Base-by-base conservation (phyloP, 805 yeast genomes). In the Candida quercuum region DNA sequence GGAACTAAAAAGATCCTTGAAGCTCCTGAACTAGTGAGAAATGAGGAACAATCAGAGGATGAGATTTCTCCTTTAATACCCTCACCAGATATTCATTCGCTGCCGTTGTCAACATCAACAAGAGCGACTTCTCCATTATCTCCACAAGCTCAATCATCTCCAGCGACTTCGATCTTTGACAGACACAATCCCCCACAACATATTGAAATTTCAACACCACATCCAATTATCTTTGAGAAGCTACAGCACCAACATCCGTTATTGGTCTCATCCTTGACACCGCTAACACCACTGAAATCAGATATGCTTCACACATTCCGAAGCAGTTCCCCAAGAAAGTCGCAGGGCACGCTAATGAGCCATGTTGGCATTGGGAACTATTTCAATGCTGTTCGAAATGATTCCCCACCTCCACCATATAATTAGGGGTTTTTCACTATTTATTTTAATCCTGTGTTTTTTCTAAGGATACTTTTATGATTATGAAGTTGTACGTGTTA, bases 271-370 rank as follows among this genome's bases (percentile, higher is more conserved):
- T 6, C 41, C 28, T 22, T 31, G 27, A 33, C 49, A 15, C 43
- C 52, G 21, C 14, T 48, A n/a, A 35, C 44, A 7, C 45, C 49
- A n/a, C 32, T 49, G 32, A 41, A 40, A 25, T 24, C 46, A 4
- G 43, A 37, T 12, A 17, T 37, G 11, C 35, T 30, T 28, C 25
- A 47, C 6, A 19, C n/a, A 33, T 16, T 38, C 42, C 3, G 35
- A 50, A 17, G 31, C 45, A 1, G 46, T 38, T 52, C 57, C 9
- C 57, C 58, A 29, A 38, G 49, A 27, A 51, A 53, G 30, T 53
- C 58, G 2, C 56, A 52, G 32, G 43, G 47, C 21, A 45, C 50
- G 31, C 21, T 52, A 17, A 29, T 44, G 31, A 43, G 43, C 28
- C 40, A 26, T 35, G 38, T 26, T 42, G 46, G 44, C 35, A 30